These are phyloP conservation scores for Skeletonema grethae DNA, from an alignment of 108 stramenopile species.

Conservation along the genomic window DNA sequence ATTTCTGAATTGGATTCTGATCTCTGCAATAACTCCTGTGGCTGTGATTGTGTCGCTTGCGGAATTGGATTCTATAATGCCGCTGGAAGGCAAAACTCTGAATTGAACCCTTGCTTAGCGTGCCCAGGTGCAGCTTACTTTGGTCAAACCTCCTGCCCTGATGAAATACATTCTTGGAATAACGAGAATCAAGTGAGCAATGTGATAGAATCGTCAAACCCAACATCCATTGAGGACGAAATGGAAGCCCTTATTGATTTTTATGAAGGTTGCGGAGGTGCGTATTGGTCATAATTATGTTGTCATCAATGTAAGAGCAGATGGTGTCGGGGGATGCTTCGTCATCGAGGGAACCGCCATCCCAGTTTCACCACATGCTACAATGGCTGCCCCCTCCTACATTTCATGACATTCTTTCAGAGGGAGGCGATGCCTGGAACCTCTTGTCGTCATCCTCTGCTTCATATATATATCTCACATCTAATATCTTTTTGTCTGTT, in stretches of 20 bases:
- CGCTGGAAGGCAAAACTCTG: constrained; percentile 45
- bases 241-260: constrained; percentile 5
- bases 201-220: not conserved
- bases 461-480: too few relatives aligned
- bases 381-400: too few relatives aligned
- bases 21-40: constrained; percentile 54
- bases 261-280: constrained; percentile 4
- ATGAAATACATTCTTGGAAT: not conserved
- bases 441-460: too few relatives aligned
- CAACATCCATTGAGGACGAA: constrained; percentile 9
- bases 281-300: too few relatives aligned
- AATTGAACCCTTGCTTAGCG: constrained; percentile 12
- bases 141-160: constrained; percentile 20
- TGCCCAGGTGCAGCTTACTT: constrained; percentile 19
- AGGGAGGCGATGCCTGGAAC: too few relatives aligned
- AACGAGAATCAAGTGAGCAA: not conserved
- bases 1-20: constrained; percentile 51
- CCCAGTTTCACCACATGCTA: too few relatives aligned
- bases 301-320: too few relatives aligned
- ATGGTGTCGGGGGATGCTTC: too few relatives aligned
- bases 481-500: not conserved
- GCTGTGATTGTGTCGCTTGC: constrained; percentile 57
- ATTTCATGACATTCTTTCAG: too few relatives aligned
- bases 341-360: too few relatives aligned
- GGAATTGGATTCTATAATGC: constrained; percentile 65